phyloP scores from a whole-genome alignment of 495 filamentous ascomycete species.

The Tuber calosporum region DNA sequence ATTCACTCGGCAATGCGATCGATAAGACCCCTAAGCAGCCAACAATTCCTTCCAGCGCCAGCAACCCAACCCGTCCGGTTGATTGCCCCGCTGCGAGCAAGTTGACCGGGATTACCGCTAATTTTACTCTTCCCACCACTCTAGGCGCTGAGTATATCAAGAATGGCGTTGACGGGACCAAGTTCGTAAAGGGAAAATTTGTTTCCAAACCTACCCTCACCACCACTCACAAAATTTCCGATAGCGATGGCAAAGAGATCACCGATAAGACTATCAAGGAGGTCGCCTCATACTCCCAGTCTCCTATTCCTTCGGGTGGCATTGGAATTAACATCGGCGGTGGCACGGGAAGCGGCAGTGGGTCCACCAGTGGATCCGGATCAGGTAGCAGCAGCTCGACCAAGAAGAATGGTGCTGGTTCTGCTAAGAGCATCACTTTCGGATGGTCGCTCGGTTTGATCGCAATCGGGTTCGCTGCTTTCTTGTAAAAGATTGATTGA shows the following conservation, averaged over 20 bases:
- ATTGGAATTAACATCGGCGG: constrained; percentile 41
- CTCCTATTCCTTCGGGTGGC: constrained; percentile 24
- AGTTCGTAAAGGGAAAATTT: constrained; percentile 40
- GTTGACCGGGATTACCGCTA: constrained; percentile 37
- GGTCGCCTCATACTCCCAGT: constrained; percentile 20
- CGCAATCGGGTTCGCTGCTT: constrained; percentile 25
- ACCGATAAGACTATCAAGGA: constrained; percentile 25
- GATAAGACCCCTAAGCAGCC: constrained; percentile 12
- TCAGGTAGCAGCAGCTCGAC: neutral
- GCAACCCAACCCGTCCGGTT: constrained; percentile 23
- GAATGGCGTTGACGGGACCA: constrained; percentile 25
- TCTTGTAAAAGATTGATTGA: constrained; percentile 25
- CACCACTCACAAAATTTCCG: constrained; percentile 23
- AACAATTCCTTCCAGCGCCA: constrained; percentile 26
- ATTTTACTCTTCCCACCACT: constrained; percentile 37
- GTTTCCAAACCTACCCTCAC: constrained; percentile 14
- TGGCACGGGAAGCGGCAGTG: constrained; percentile 33
- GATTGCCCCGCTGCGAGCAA: constrained; percentile 28
- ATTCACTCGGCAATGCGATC: constrained; percentile 55
- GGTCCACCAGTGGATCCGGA: constrained; percentile 4
- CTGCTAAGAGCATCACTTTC: constrained; percentile 16
- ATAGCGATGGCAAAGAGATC: constrained; percentile 21
- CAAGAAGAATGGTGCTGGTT: constrained; percentile 10
- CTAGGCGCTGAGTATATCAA: constrained; percentile 37
- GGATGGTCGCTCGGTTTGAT: constrained; percentile 27